phyloP scores from a whole-genome alignment of 1,139 yeast species.

The Kodamaea derodonti region DNA sequence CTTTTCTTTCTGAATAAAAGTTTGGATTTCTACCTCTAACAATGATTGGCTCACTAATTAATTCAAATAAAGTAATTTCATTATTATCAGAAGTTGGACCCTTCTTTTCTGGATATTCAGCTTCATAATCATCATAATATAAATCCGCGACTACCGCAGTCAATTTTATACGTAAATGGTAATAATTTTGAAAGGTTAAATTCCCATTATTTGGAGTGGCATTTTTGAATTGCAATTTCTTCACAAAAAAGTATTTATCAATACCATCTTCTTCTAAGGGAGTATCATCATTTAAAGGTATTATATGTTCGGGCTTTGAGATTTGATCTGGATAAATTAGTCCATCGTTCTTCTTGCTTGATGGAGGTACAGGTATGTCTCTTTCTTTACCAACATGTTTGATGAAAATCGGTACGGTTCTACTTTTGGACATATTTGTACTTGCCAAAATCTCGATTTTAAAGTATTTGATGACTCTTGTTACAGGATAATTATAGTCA shows the following conservation, averaged over 20 bases:
- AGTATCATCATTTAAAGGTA: conserved; percentile 26
- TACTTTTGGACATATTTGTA: conserved; percentile 27
- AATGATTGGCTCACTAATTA: conserved; percentile 48
- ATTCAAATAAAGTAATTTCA: conserved; percentile 32
- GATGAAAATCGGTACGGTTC: conserved; percentile 32
- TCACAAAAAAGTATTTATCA: conserved; percentile 33
- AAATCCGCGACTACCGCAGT: conserved; percentile 44
- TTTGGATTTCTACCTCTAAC: conserved; percentile 67
- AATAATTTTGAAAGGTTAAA: conserved; percentile 52
- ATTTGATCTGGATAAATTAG: conserved; percentile 20
- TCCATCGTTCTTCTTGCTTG: conserved; percentile 13
- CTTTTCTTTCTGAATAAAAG: conserved; percentile 56
- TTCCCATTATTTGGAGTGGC: conserved; percentile 68
- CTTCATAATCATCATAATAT: conserved; percentile 40
- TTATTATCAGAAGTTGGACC: conserved; percentile 19
- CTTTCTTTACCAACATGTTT: conserved; percentile 14
- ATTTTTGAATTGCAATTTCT: conserved; percentile 53
- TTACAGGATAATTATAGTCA: conserved; percentile 34
- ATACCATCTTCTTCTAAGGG: conserved; percentile 21
- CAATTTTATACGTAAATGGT: conserved; percentile 44
- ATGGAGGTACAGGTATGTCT: conserved; percentile 7
- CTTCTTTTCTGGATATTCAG: conserved; percentile 15
- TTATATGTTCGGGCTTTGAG: conserved; percentile 26
- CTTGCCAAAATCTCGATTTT: conserved; percentile 38
- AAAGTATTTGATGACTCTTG: conserved; percentile 37